phyloP scores from a whole-genome alignment of 78 protist genomes.

The Bodo saltans region DNA sequence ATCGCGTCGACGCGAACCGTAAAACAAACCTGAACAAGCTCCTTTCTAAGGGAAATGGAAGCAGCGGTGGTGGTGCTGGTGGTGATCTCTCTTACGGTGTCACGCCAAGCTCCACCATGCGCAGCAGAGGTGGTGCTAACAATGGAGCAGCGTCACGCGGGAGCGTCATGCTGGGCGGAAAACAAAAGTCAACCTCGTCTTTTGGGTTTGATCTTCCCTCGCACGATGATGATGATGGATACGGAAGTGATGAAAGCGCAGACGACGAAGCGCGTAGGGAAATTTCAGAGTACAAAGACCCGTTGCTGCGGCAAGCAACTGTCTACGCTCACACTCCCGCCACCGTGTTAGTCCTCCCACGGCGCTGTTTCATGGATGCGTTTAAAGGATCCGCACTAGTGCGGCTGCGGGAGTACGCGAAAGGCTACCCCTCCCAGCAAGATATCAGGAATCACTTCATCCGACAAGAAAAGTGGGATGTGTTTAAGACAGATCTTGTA shows the following conservation, averaged over 20 bases:
- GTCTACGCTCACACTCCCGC: neutral
- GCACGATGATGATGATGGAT: neutral
- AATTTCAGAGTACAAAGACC: neutral
- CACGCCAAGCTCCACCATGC: no score
- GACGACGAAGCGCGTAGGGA: neutral
- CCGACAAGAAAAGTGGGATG: neutral
- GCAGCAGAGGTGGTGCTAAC: no score
- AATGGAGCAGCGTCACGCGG: no score
- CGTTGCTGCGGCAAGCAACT: neutral
- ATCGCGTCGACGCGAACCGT: neutral
- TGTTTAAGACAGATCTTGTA: neutral
- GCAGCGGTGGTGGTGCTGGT: no score
- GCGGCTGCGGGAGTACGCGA: neutral
- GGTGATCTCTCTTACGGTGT: no score
- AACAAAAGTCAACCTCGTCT: no score
- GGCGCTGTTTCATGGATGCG: no score
- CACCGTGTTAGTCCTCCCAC: neutral
- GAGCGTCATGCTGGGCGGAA: no score
- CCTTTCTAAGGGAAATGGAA: no score
- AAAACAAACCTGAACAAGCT: neutral
- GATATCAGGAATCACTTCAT: neutral
- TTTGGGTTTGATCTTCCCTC: no score
- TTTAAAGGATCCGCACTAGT: neutral
- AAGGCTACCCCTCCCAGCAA: neutral
- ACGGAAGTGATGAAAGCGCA: neutral